These are phyloP conservation scores for Gossypium arboreum DNA, from an alignment of 345 rosid species.

Conservation along the genomic window DNA sequence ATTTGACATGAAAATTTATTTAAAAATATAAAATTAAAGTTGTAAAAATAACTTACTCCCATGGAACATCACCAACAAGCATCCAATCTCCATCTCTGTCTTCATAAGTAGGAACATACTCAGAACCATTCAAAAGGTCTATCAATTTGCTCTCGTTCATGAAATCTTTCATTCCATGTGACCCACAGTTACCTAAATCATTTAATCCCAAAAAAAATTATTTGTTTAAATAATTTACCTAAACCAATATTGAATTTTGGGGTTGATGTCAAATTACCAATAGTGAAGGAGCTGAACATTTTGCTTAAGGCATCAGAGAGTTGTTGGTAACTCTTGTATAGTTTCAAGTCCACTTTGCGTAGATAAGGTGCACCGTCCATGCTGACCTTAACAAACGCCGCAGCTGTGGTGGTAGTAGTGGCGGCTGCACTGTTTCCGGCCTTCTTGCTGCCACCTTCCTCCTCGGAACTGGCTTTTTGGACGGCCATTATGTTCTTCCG, in stretches of 20 bases:
- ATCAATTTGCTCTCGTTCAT: conserved; percentile 79
- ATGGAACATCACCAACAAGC: conserved; percentile 94
- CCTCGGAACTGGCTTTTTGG: conserved; percentile 34
- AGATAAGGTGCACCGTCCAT: conserved; percentile 92
- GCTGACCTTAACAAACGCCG: conserved; percentile 72
- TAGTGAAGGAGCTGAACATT: conserved; percentile 83
- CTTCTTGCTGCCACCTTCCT: conserved; percentile 23
- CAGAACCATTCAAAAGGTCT: conserved; percentile 71
- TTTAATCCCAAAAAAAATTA: background rate
- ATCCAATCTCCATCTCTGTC: conserved; percentile 95
- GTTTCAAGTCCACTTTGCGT: conserved; percentile 71
- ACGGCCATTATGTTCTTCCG: conserved; percentile 69
- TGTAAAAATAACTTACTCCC: conserved; percentile 49
- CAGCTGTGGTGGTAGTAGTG: background rate
- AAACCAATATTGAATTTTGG: background rate
- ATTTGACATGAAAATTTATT: background rate
- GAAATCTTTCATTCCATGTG: conserved; percentile 75
- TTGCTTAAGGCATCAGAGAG: conserved; percentile 71
- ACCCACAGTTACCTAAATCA: conserved; percentile 56
- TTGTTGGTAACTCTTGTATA: conserved; percentile 63
- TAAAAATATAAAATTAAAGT: background rate
- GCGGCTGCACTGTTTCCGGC: conserved; percentile 27
- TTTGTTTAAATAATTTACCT: background rate
- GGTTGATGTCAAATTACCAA: conserved; percentile 33
- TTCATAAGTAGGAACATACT: conserved; percentile 76